phyloP scores from a whole-genome alignment of 352 stramenopile genomes.

The Globisporangium acanthophoron region DNA sequence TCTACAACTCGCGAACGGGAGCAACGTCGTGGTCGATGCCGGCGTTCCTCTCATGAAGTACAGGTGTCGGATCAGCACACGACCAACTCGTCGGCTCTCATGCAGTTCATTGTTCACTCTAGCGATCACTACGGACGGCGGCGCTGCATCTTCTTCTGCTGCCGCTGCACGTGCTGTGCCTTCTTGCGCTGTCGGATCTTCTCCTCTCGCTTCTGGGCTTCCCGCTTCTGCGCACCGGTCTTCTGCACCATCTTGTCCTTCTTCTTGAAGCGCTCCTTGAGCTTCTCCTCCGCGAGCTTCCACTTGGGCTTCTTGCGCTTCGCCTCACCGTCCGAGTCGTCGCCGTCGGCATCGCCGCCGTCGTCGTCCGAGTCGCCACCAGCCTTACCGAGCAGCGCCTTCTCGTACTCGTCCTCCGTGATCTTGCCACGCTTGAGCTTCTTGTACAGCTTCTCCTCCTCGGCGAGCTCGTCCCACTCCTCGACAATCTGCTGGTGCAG shows the following conservation, averaged over 20 bases:
- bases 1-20: constrained; percentile 55
- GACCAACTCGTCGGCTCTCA: background rate
- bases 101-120: constrained; percentile 16
- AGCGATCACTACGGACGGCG: constrained; percentile 12
- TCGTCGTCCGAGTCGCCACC: constrained; percentile 19
- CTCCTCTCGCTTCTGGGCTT: constrained; percentile 74
- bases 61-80: background rate
- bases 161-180: constrained; percentile 57
- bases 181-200: constrained; percentile 83
- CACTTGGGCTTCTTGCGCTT: constrained; percentile 56
- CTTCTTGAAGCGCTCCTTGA: constrained; percentile 84
- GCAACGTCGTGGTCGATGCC: constrained; percentile 48
- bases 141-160: constrained; percentile 45
- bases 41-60: constrained; percentile 22
- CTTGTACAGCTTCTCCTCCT: constrained; percentile 96
- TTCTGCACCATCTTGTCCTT: constrained; percentile 71
- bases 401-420: constrained; percentile 91
- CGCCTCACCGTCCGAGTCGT: constrained; percentile 13
- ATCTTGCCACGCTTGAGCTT: constrained; percentile 98
- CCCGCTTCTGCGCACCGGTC: constrained; percentile 64
- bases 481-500: constrained; percentile 96
- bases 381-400: constrained; percentile 55
- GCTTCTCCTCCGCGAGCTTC: constrained; percentile 49
- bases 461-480: constrained; percentile 99
- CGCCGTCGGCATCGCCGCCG: constrained; percentile 21